Base-by-base conservation (phyloP, 2,329 filamentous ascomycete genomes). In the Calcarisporium arbuscula region DNA sequence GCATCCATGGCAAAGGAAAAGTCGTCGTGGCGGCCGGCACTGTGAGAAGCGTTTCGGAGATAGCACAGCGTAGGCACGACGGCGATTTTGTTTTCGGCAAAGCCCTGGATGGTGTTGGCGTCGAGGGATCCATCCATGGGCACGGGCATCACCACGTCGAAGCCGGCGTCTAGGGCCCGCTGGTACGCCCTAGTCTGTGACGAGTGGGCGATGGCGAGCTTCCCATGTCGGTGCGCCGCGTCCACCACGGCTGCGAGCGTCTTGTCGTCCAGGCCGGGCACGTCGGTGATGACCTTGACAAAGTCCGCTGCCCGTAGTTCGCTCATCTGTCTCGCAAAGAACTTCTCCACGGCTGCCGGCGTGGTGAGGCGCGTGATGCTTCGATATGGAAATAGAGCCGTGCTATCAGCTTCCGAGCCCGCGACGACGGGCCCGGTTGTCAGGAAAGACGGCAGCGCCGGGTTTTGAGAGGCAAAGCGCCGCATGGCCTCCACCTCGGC, bases 41-140 rank as follows among this genome's bases (percentile, higher is more conserved):
- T n/a, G 11, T 17, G 5, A 10, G 22, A 10, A 7, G 8, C 15
- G n/a, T 31, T n/a, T 12, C 11, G 20, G 18, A 39, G 45, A 33
- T 38, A 52, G 49, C 36, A 47, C 35, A 57, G 35, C 18, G 52
- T 54, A 23, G 53, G 53, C 6, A 58, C 42, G 6, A 41, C 45
- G 16, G 51, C 28, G 12, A 44, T 48, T 15, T 39, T 31, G 18
- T 42, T 40, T 8, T 23, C 39, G 7, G 32, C 34, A 41, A 54
- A 48, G 4, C 37, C 32, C 2, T 21, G 28, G 2, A 46, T 40
- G 3, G 49, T 20, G 1, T 34, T 36, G 10, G 32, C 19, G 35
- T 49, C 50, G 8, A 58, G 33, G 8, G 42, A 32, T 18, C 40
- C 44, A 20, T 52, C 49, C 33, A 54, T 45, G 3, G 52, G 49